Evolutionary conservation across 305 asterid genomes (phyloP), one percentile per base, ranked within the genome.

Genomic region (Fraxinus sp.): DNA sequence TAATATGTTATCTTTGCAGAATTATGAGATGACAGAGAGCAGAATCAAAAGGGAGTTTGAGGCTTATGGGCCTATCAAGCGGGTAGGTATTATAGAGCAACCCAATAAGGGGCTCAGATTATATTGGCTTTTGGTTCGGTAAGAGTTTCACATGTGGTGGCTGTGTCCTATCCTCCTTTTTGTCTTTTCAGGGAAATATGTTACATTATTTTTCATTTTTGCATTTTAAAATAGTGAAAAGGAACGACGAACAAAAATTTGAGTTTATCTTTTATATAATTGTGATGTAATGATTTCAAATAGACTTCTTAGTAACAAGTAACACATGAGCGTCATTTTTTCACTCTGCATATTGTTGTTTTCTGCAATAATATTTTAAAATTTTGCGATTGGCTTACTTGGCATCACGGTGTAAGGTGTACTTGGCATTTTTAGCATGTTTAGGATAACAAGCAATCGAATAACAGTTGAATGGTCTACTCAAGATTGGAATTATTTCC

Each of bases 21-120:
- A 89, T 81, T 94, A 93, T 80, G 99, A 96, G 92, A 91, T 98
- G 85, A 89, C 95, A 20, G 98, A 94, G 89, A 94, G 97, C 97
- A 90, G 93, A 89, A 87, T 96, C 92, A 96, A 91, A 89, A 92
- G 95, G 86, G 99, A 96, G 88, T 94, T 96, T 87, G 99, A 96
- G 97, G 94, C 98, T 82, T 96, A 91, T 84, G 98, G 99, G 83
- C 96, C 97, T 78, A 94, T 94, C 92, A 96, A 96, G 92, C 93
- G 94, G 99, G 99, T 96, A 96, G 98, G 99, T 96, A 91, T 90
- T 89, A 85, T 82, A 78, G 90, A 89, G 93, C 86, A 84, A 89
- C 95, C 97, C 86, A 16, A 33, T 32, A 33, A 30, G 76, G 77
- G 77, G 77, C 77, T 72, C 77, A 72, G 77, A 37, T 72, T 72